Base-by-base conservation (phyloP, 371 early-diverging fungal species). In the Mortierella sp. region DNA sequence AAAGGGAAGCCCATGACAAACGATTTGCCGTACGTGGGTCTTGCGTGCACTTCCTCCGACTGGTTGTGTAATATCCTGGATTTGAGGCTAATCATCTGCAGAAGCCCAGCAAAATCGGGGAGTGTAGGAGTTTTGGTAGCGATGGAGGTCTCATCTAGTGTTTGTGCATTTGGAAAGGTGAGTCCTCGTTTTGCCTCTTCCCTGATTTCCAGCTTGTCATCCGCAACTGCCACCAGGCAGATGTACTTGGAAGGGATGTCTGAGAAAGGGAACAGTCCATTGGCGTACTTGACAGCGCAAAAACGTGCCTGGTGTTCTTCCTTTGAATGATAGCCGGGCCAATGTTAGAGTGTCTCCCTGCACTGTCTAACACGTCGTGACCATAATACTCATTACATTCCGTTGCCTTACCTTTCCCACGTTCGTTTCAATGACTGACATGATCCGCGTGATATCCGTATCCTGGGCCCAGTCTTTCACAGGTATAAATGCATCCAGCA, bases 231-330 rank as follows among this genome's bases (percentile, higher is more conserved):
- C n/a, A 92, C 72, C 19, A 96, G 70, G 69, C 91, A 91, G 7
- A 95, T 78, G 64, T 90, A 93, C 22, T 93, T 86, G 17, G 94
- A 89, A 47, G 86, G 78, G 3, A 91, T 83, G 31, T 86, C 80
- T 1, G 90, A 86, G 68, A 92, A 92, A 5, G 92, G 91, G 58
- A 92, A 95, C 17, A 94, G 80, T 0, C 84, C 80, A 44, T 90
- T 92, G 17, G 89, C 89, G 63, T 92, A 96, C 49, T 90, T 90
- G 24, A 92, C 77, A 0, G 95, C 91, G 67, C 80, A 81, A 58
- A 80, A 89, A 10, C 91, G 79, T 0, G 89, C 82, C 39, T 89
- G 88, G 43, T 80, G 86, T 49, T 83, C 83, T 2, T 78, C 65
- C 86, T 86, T 53, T 29, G 25, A 19, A 41, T 39, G 16, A n/a